Evolutionary conservation across 176 grass and related monocot genomes (phyloP).

Genomic region (Typha latifolia): DNA sequence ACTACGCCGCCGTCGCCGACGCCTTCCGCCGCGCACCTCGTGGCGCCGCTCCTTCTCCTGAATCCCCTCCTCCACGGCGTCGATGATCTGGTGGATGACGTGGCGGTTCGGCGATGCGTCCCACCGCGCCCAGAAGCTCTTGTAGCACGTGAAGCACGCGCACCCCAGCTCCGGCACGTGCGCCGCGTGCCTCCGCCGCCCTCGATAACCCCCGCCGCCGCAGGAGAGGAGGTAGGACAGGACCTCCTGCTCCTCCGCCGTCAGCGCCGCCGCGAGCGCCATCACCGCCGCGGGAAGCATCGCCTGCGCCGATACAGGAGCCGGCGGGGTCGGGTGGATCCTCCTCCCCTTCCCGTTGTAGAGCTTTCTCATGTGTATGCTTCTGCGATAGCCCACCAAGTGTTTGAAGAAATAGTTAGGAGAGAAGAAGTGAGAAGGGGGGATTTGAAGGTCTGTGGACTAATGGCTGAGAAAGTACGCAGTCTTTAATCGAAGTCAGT

Average conservation of each 20-base stretch:
- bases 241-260: conserved; percentile 9
- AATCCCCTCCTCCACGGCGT: conserved; percentile 61
- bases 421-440: too few species aligned
- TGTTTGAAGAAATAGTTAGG: too few species aligned
- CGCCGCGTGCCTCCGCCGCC: conserved; percentile 18
- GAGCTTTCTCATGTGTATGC: not conserved
- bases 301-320: not conserved
- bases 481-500: too few species aligned
- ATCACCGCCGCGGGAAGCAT: not conserved
- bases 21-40: not conserved
- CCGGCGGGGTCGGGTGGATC: conserved; percentile 1
- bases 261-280: conserved; percentile 1
- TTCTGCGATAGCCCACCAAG: too few species aligned
- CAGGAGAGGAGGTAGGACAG: conserved; percentile 1
- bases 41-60: not conserved
- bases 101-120: conserved; percentile 87
- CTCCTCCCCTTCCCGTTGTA: conserved; percentile 1
- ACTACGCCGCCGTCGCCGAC: conserved; percentile 1
- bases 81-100: conserved; percentile 87
- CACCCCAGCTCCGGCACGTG: conserved; percentile 75
- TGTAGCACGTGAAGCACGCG: conserved; percentile 97
- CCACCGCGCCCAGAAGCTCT: conserved; percentile 96
- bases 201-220: not conserved
- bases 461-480: too few species aligned
- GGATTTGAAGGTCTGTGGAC: too few species aligned